Evolutionary conservation across 768 basidiomycete genomes (phyloP).

Genomic region (Cyathus striatus): DNA sequence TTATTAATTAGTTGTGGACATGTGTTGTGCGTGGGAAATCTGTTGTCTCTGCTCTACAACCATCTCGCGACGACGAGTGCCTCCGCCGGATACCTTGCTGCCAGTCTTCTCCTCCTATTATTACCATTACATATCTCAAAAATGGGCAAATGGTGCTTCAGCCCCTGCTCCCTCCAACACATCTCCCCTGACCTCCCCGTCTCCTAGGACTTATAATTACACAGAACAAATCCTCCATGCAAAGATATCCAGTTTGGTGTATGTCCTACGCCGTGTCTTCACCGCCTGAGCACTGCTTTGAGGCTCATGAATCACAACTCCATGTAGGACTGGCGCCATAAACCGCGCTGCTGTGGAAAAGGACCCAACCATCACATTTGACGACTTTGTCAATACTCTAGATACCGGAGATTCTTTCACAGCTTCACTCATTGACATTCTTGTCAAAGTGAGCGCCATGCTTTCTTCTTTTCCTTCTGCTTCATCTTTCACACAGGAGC

Average conservation of each 20-base stretch:
- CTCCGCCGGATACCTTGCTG: not conserved
- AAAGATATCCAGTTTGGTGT: slow-evolving; percentile 79
- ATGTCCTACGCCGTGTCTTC: slow-evolving; percentile 23
- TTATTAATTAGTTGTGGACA: no score
- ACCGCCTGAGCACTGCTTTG: not conserved
- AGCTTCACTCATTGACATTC: slow-evolving; percentile 64
- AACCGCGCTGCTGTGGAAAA: slow-evolving; percentile 65
- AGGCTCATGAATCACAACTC: not conserved
- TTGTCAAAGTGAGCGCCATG: slow-evolving; percentile 61
- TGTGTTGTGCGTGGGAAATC: slow-evolving; percentile 22
- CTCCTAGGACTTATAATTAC: slow-evolving; percentile 61
- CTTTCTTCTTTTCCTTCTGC: not conserved
- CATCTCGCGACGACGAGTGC: slow-evolving; percentile 14
- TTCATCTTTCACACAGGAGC: slow-evolving; percentile 42
- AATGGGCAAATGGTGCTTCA: slow-evolving; percentile 71
- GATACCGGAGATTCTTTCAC: slow-evolving; percentile 82
- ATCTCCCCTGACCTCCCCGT: not conserved
- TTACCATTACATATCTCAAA: slow-evolving; percentile 10
- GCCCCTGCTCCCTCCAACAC: slow-evolving; percentile 5
- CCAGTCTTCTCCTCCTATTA: not conserved
- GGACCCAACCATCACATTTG: slow-evolving; percentile 65
- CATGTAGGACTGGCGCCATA: slow-evolving; percentile 62
- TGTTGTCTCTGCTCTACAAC: slow-evolving; percentile 21
- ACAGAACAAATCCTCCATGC: slow-evolving; percentile 68
- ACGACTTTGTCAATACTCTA: slow-evolving; percentile 70